A percentile compares a stretch with the other conserved stretches of the same genome.
phyloP scores from a whole-genome alignment of 257 asterid genomes.

The Capsicum baccatum region DNA sequence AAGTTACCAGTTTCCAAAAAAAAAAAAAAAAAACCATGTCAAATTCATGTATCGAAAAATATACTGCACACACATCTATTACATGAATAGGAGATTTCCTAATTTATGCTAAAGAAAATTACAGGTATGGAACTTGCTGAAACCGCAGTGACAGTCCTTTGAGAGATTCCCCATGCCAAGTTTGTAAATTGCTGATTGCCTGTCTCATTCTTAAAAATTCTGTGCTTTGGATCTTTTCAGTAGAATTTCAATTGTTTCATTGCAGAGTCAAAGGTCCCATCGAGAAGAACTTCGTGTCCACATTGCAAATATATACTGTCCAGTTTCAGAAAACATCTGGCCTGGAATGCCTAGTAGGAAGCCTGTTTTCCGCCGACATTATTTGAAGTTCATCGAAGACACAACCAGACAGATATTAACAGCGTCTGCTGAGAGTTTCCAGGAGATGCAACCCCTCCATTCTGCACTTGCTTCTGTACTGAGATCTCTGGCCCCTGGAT shows the following conservation, averaged over 20 bases:
- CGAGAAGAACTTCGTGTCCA: slow-evolving; percentile 96
- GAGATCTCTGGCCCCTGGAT: slow-evolving; percentile 95
- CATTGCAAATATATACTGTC: slow-evolving; percentile 83
- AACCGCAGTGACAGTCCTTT: slow-evolving; percentile 21
- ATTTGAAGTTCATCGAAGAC: slow-evolving; percentile 92
- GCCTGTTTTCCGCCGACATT: slow-evolving; percentile 96
- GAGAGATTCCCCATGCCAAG: slow-evolving; percentile 9
- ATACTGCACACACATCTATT: slow-evolving; percentile 6
- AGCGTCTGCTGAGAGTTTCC: slow-evolving; percentile 83
- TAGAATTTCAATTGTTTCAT: slow-evolving; percentile 12
- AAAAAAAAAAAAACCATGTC: neutral
- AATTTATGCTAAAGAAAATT: neutral
- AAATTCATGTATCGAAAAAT: neutral
- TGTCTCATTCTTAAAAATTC: slow-evolving; percentile 17
- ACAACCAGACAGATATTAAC: slow-evolving; percentile 74
- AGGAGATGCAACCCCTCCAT: slow-evolving; percentile 90
- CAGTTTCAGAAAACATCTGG: slow-evolving; percentile 95
- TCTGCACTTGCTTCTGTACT: slow-evolving; percentile 93
- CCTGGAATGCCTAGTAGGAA: slow-evolving; percentile 96
- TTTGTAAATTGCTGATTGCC: neutral
- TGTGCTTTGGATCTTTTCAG: neutral
- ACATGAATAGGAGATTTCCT: neutral
- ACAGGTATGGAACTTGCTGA: slow-evolving; percentile 21
- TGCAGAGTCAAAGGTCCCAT: slow-evolving; percentile 94
- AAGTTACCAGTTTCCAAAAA: neutral